Evolutionary conservation across 108 stramenopile genomes (phyloP).

Genomic region (Fragilaria radians): DNA sequence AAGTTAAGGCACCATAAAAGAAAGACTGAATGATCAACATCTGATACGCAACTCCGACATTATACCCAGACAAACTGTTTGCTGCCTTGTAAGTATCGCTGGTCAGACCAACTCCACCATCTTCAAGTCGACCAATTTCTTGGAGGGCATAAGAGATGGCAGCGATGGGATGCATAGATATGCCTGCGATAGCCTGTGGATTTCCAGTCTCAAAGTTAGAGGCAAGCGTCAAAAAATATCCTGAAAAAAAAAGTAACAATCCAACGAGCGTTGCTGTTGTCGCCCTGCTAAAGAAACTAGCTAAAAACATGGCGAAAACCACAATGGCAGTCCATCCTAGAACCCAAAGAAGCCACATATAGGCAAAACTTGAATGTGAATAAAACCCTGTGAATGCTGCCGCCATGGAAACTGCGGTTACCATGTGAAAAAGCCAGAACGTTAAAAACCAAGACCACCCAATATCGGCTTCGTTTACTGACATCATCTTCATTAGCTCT

Average conservation of each 20-base stretch:
- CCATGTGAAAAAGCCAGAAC: slow-evolving; percentile 45
- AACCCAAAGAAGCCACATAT: slow-evolving; percentile 63
- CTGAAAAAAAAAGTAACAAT: slow-evolving; percentile 68
- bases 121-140: slow-evolving; percentile 75
- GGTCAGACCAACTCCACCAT: slow-evolving; percentile 55
- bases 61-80: slow-evolving; percentile 58
- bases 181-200: slow-evolving; percentile 19
- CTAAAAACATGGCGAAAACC: slow-evolving; percentile 49
- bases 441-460: slow-evolving; percentile 71
- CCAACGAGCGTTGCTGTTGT: slow-evolving; percentile 69
- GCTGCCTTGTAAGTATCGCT: slow-evolving; percentile 27
- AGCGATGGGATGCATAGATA: slow-evolving; percentile 72
- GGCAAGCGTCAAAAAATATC: slow-evolving; percentile 58
- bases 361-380: slow-evolving; percentile 26
- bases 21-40: slow-evolving; percentile 69
- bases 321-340: slow-evolving; percentile 33
- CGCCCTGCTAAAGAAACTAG: slow-evolving; percentile 55
- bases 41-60: slow-evolving; percentile 35
- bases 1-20: slow-evolving; percentile 76
- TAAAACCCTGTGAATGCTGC: slow-evolving; percentile 42
- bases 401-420: slow-evolving; percentile 38
- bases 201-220: slow-evolving; percentile 38
- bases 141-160: slow-evolving; percentile 69
- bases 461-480: slow-evolving; percentile 53
- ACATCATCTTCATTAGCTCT: slow-evolving; percentile 89